These are phyloP conservation scores for Chimonanthus salicifolius DNA, from an alignment of 164 flowering plant genomes.

Conservation along the genomic window DNA sequence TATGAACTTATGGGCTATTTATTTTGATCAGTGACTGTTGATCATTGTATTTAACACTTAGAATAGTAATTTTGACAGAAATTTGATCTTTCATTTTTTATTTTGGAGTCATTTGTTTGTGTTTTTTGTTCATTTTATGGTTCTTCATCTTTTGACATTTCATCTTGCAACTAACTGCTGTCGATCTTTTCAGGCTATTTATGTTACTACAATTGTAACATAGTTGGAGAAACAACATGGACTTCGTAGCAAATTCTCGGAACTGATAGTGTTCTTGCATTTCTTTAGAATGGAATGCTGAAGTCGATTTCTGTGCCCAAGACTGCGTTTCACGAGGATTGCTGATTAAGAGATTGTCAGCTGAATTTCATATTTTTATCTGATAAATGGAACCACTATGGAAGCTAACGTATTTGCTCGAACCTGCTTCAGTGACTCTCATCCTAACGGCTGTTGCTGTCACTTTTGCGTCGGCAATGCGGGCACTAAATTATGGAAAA, in stretches of 20 bases:
- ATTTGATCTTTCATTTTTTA: no score
- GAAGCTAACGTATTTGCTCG: conserved; percentile 72
- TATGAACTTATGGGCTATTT: no score
- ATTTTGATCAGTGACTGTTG: no score
- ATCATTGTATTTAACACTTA: no score
- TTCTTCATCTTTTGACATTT: no score
- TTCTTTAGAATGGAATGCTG: background rate
- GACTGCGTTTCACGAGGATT: background rate
- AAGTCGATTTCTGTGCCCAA: background rate
- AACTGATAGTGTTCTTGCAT: background rate
- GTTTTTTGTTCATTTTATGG: background rate
- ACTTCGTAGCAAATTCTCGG: background rate
- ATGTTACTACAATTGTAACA: background rate
- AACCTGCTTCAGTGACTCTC: conserved; percentile 75
- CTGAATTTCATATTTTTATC: background rate
- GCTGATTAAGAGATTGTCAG: background rate
- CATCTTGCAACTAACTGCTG: background rate
- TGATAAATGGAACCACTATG: conserved; percentile 64
- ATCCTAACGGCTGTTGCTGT: conserved; percentile 77
- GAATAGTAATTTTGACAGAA: no score
- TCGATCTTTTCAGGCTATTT: background rate
- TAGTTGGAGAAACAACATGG: background rate
- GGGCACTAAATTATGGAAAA: conserved; percentile 78
- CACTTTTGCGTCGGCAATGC: conserved; percentile 76
- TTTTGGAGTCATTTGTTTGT: background rate